Evolutionary conservation across 1,284 basidiomycete species (phyloP), one percentile per base, ranked within the genome.

Genomic region (Agroathelia rolfsii): DNA sequence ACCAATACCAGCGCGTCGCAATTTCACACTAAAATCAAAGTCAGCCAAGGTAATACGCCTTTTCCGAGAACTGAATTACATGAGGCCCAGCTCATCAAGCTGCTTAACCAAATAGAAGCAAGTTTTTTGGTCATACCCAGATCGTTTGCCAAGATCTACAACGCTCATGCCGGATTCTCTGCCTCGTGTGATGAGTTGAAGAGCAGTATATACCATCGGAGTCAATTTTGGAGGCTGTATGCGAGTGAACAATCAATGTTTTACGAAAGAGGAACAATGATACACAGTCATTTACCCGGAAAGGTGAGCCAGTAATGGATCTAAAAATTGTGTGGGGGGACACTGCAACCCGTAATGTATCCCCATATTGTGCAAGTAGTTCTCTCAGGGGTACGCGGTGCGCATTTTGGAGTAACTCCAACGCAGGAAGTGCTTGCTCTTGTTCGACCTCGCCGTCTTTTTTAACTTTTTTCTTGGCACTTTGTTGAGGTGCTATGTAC

Each of bases 101-200:
- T 84, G 76, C 43, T 76, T 73, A 37, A 87, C 72, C 39, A 87
- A 69, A 56, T 89, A 90, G 50, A 87, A 88, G 44, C 85, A 84
- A 1, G 85, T 83, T 55, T 90, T 92, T 48, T 87, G 84, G 49
- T 92, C 88, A 47, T 90, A 88, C 28, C 73, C 73, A n/a, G 86
- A 79, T 43, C 71, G 65, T 42, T 73, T 71, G 23, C 85, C 84
- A 8, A 94, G 64, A 24, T 83, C 72, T 8, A 87, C 70, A 28
- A 84, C 79, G 10, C 83, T 81, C 3, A 86, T 66, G 6, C 89
- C 89, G 11, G 66, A 57, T 39, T 84, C 79, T 37, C 88, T 63
- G 3, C 80, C 81, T 29, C 84, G 72, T 21, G 83, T 81, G 44
- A 94, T 76, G 31, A 88, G 64, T 51, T 92, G 86, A n/a, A 94